Conservation (phyloP, 2,329 filamentous ascomycete genomes). For the Laburnicola sp. region DNA sequence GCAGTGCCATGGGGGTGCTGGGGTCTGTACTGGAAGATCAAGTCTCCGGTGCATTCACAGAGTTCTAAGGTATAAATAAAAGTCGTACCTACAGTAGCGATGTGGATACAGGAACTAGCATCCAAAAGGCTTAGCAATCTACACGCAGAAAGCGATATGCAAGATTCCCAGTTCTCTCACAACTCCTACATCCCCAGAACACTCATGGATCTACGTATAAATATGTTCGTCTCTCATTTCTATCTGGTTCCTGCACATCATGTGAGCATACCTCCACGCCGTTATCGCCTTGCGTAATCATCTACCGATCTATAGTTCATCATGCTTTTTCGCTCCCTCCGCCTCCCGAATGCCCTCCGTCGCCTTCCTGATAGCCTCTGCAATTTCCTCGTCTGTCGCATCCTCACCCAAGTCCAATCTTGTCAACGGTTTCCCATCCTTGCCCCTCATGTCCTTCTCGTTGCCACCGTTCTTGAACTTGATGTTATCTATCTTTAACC, state of each 20-base stretch:
- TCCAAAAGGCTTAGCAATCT: too few relatives aligned
- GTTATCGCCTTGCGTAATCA: too few relatives aligned
- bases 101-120: too few relatives aligned
- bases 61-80: too few relatives aligned
- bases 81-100: too few relatives aligned
- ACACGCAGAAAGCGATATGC: too few relatives aligned
- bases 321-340: constrained; percentile 9
- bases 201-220: constrained; percentile 3
- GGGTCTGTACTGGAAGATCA: too few relatives aligned
- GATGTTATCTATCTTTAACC: constrained; percentile 32
- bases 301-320: constrained; percentile 22
- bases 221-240: not conserved
- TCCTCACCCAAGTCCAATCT: constrained; percentile 29
- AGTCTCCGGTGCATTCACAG: too few relatives aligned
- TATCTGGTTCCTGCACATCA: not conserved
- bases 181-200: constrained; percentile 4
- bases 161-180: not conserved
- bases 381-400: constrained; percentile 49
- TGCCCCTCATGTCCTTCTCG: constrained; percentile 24
- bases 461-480: constrained; percentile 25
- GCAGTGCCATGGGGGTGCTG: not conserved
- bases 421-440: constrained; percentile 26
- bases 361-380: constrained; percentile 53
- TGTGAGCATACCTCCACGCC: not conserved
- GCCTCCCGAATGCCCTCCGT: constrained; percentile 20